phyloP scores from a whole-genome alignment of 805 yeast genomes.

The Cyberlindnera americana region DNA sequence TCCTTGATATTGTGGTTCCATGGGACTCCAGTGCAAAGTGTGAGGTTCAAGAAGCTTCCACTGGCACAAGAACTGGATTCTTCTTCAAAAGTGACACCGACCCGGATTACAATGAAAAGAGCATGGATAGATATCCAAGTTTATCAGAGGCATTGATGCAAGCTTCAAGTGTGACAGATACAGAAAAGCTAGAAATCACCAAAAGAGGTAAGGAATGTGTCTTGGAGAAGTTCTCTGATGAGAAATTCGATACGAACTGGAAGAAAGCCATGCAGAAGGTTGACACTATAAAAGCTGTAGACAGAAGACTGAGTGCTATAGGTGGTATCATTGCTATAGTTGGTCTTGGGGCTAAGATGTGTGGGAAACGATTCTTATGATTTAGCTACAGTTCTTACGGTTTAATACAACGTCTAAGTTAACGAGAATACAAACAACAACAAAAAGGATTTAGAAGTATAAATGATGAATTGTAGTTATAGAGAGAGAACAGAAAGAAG shows the following conservation, averaged over 20 bases:
- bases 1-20: slow-evolving; percentile 74
- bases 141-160: slow-evolving; percentile 47
- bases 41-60: slow-evolving; percentile 29
- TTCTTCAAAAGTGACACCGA: slow-evolving; percentile 70
- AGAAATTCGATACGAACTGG: slow-evolving; percentile 56
- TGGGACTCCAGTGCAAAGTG: slow-evolving; percentile 34
- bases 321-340: slow-evolving; percentile 5
- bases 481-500: too few species aligned
- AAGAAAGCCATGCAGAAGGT: slow-evolving; percentile 21
- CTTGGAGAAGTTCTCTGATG: slow-evolving; percentile 57
- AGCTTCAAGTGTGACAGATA: slow-evolving; percentile 37
- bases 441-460: too few species aligned
- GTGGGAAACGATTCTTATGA: not conserved
- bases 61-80: slow-evolving; percentile 62
- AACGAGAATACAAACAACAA: too few species aligned
- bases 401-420: too few species aligned
- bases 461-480: too few species aligned
- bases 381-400: too few species aligned
- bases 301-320: slow-evolving; percentile 9
- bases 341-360: not conserved
- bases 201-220: slow-evolving; percentile 43
- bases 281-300: slow-evolving; percentile 2
- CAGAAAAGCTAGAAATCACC: slow-evolving; percentile 40
- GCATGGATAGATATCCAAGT: slow-evolving; percentile 37
- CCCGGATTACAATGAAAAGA: slow-evolving; percentile 52